These are phyloP conservation scores for Leishmania martiniquensis DNA, from an alignment of 208 protist species.

Conservation along the genomic window DNA sequence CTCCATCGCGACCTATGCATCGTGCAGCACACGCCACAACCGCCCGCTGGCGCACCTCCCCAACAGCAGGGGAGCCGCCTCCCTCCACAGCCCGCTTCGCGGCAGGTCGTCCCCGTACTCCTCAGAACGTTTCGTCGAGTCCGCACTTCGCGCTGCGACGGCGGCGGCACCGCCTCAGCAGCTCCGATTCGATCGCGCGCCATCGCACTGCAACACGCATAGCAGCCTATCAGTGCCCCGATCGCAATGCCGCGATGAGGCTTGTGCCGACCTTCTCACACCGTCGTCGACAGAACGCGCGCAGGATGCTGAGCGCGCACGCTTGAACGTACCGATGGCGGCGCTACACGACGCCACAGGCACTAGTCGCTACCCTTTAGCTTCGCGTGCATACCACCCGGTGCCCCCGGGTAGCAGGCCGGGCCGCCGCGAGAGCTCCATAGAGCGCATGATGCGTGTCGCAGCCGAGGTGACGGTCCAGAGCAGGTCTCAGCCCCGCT, in stretches of 20 bases:
- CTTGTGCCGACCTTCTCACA: neutral
- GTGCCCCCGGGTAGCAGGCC: neutral
- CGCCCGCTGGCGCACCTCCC: neutral
- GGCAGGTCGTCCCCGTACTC: neutral
- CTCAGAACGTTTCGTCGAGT: slow-evolving; percentile 28
- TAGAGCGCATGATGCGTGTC: slow-evolving; percentile 16
- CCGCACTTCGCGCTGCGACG: slow-evolving; percentile 11
- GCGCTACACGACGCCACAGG: neutral
- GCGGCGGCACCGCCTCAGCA: slow-evolving; percentile 4
- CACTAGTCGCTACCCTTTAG: neutral
- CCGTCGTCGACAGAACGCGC: neutral
- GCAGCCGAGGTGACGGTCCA: slow-evolving; percentile 2
- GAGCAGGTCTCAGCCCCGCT: neutral
- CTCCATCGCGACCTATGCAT: neutral
- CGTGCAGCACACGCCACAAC: neutral
- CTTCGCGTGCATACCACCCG: neutral
- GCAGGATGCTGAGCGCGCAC: neutral
- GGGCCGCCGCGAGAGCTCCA: neutral
- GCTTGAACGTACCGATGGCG: neutral
- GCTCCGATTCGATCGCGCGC: neutral
- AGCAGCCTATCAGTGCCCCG: neutral
- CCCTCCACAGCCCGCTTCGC: neutral
- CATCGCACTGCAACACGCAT: neutral
- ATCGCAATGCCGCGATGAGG: slow-evolving; percentile 3
- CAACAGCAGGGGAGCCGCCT: neutral